These are phyloP conservation scores for Alternaria gaisen DNA, from an alignment of 2,329 filamentous ascomycete genomes.

Conservation along the genomic window DNA sequence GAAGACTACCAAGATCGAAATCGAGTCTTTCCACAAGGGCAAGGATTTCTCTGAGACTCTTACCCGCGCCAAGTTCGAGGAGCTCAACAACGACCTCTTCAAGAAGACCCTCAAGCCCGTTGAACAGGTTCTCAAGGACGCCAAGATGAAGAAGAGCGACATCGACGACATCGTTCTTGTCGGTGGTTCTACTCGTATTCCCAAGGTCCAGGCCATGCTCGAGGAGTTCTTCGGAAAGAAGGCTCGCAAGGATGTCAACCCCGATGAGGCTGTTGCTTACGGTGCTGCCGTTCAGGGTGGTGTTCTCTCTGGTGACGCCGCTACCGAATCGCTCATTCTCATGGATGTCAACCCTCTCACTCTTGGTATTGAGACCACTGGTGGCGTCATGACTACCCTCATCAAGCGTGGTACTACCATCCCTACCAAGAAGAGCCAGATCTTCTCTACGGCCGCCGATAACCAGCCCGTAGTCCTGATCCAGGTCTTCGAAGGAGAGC, in stretches of 20 bases:
- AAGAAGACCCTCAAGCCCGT: constrained; percentile 99
- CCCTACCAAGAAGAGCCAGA: constrained; percentile 95
- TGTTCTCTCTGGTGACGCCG: constrained; percentile 88
- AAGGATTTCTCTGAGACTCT: constrained; percentile 98
- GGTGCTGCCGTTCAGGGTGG: constrained; percentile 97
- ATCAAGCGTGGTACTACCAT: constrained; percentile 95
- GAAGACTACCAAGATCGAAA: constrained; percentile 93
- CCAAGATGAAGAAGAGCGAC: constrained; percentile 95
- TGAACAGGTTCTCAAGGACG: constrained; percentile 97
- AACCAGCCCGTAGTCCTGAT: constrained; percentile 97
- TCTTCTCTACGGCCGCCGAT: constrained; percentile 95
- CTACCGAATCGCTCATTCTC: constrained; percentile 81
- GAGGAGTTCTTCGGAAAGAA: constrained; percentile 99
- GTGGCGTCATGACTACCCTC: constrained; percentile 96
- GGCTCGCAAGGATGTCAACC: constrained; percentile 99
- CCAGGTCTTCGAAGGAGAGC: constrained; percentile 94
- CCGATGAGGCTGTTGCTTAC: constrained; percentile 97
- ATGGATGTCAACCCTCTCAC: constrained; percentile 98
- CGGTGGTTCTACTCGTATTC: constrained; percentile 98
- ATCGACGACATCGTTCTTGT: constrained; percentile 97
- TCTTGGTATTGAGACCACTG: constrained; percentile 96
- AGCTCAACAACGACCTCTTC: constrained; percentile 98
- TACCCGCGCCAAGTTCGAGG: constrained; percentile 98
- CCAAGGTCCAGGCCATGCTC: constrained; percentile 93
- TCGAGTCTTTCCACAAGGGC: constrained; percentile 96